Evolutionary conservation across 2,329 filamentous ascomycete species (phyloP), one percentile per base, ranked within the genome.

Genomic region (Blastomyces percursus): DNA sequence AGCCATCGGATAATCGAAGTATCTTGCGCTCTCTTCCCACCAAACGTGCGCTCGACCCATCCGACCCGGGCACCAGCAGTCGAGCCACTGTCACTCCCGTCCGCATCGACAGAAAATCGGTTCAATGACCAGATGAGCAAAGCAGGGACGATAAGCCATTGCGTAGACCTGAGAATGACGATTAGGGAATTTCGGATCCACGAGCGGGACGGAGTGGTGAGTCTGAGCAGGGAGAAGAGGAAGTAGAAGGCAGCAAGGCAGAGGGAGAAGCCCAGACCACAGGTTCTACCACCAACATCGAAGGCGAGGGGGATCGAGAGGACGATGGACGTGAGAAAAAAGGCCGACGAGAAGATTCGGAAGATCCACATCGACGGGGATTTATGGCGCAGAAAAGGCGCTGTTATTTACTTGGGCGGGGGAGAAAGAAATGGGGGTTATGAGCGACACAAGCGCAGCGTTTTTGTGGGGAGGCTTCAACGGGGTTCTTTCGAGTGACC

Each of bases 241-340:
- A 96, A 88, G 80, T 97, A 97, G 81, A 95, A 97, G 70, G 84
- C 81, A 69, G 93, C 92, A 61, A 97, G 84, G 57, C 89, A 86
- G 61, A 97, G 84, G 73, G 91, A 96, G 80, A 95, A 97, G 66
- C 91, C 93, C 72, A 99, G 82, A 64, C 94, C 94, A 72, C 91
- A 96, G 70, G 94, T 92, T 71, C 91, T 87, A 66, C 94, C 94
- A 74, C 94, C 94, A 71, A 97, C 93, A 84, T 99, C 94, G 80
- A 97, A 97, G 71, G 93, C 90, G 73, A 99, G 87, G 65, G 94
- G 94, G 74, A 99, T 94, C 66, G 91, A 96, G 73, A 97, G 89
- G 73, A 97, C 86, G 75, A 96, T 91, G 78, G 89, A 89, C 77
- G 92, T 83, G 70, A 97, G 86, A 79, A 96, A 97, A 77, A 90